phyloP scores from a whole-genome alignment of 2,329 filamentous ascomycete species.

The Penicillium sclerotigenum region DNA sequence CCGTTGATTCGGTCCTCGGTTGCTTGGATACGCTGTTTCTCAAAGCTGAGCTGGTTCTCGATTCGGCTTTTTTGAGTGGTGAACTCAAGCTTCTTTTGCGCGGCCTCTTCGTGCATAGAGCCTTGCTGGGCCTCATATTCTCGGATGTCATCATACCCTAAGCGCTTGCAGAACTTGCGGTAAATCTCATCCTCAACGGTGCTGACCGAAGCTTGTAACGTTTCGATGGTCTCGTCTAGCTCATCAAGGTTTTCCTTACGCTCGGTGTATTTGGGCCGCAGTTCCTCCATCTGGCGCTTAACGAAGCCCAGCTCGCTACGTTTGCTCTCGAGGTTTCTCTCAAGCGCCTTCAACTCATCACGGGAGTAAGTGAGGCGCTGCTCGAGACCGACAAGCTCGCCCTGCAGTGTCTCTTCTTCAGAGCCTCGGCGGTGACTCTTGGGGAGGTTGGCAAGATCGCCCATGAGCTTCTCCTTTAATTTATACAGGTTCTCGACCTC shows the following conservation, averaged over 20 bases:
- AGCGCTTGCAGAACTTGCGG: slow-evolving; percentile 74
- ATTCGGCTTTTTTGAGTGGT: slow-evolving; percentile 69
- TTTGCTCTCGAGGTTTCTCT: slow-evolving; percentile 81
- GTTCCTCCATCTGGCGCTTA: slow-evolving; percentile 68
- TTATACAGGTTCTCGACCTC: slow-evolving; percentile 83
- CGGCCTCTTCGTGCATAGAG: slow-evolving; percentile 83
- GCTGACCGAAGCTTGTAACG: slow-evolving; percentile 64
- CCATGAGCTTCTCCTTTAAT: slow-evolving; percentile 69
- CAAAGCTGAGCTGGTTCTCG: slow-evolving; percentile 59
- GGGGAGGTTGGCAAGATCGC: slow-evolving; percentile 76
- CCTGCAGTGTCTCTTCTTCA: slow-evolving; percentile 77
- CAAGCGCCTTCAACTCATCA: slow-evolving; percentile 72
- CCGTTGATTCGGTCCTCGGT: slow-evolving; percentile 66
- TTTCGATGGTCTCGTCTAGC: slow-evolving; percentile 55
- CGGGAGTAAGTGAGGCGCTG: slow-evolving; percentile 68
- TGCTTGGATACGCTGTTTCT: slow-evolving; percentile 68
- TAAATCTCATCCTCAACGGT: slow-evolving; percentile 88
- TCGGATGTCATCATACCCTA: slow-evolving; percentile 85
- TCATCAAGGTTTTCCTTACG: slow-evolving; percentile 67
- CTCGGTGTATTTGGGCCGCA: slow-evolving; percentile 73
- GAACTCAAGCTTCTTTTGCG: slow-evolving; percentile 82
- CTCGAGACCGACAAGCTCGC: slow-evolving; percentile 75
- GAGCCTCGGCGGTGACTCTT: slow-evolving; percentile 70
- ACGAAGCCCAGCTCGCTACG: slow-evolving; percentile 74
- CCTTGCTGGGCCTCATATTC: slow-evolving; percentile 93